Conservation (phyloP, 2,329 filamentous ascomycete species). For the Ceratocystis alfenasii region DNA sequence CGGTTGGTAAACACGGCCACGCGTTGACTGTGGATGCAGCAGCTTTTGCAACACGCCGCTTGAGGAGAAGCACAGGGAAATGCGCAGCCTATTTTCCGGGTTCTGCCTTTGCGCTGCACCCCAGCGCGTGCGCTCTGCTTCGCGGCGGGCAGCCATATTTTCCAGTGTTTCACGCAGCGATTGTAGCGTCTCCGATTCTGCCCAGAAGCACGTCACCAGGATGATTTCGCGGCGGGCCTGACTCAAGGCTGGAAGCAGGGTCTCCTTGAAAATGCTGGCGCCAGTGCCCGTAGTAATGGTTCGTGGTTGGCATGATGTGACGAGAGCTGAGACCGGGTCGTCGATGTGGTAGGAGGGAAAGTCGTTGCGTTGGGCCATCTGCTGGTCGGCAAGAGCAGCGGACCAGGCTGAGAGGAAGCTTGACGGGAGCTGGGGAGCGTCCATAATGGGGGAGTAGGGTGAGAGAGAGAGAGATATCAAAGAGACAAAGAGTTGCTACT, state of each 20-base stretch:
- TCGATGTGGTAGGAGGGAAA: constrained; percentile 39
- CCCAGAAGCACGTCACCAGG: constrained; percentile 76
- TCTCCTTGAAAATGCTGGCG: constrained; percentile 41
- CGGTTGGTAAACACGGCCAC: constrained; percentile 50
- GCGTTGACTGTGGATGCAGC: constrained; percentile 51
- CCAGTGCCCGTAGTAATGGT: constrained; percentile 48
- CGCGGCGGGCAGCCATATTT: constrained; percentile 42
- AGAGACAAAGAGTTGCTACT: not conserved
- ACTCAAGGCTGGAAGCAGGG: constrained; percentile 50
- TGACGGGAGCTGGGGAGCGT: constrained; percentile 6
- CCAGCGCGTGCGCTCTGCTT: constrained; percentile 26
- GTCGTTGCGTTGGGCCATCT: constrained; percentile 31
- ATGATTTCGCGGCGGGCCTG: constrained; percentile 53
- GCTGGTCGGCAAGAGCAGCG: constrained; percentile 23
- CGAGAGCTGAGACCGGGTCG: constrained; percentile 34
- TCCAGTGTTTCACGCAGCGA: constrained; percentile 46
- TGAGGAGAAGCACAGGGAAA: constrained; percentile 68
- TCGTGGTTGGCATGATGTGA: constrained; percentile 37
- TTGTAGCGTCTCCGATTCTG: constrained; percentile 48
- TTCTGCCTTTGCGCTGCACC: constrained; percentile 1
- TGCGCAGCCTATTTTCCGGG: constrained; percentile 33
- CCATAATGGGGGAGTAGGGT: not conserved
- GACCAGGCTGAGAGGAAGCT: constrained; percentile 18
- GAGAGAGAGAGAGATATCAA: not conserved
- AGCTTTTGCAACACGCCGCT: constrained; percentile 61